Base-by-base conservation (phyloP, 1,139 yeast species). In the Blastobotrys illinoisensis region DNA sequence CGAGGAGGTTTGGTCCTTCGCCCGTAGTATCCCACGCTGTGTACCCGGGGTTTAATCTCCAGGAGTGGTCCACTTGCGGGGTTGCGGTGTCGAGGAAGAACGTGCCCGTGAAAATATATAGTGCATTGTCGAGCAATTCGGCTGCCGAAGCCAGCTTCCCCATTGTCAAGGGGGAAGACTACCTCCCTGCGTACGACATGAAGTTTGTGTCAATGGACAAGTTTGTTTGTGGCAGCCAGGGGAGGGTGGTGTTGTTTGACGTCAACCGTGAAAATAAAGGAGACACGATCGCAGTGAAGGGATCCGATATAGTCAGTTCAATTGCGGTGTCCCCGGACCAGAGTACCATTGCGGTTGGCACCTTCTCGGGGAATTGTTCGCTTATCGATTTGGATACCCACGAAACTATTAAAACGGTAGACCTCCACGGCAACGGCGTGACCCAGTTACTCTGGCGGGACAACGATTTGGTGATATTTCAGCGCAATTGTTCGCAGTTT, bases 21-120 rank as follows among this genome's bases (percentile, higher is more conserved):
- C 65, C 68, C 3, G 57, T 67, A 20, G 55, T 61, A 5, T 51
- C 67, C 2, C 55, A 60, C n/a, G 58, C 60, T 1, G 18, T 65
- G 2, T 66, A 63, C 43, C 71, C 72, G 1, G 46, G 50, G 6
- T 64, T 67, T 65, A 2, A 46, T 57, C 23, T 68, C 58, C 50
- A 43, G 5, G 56, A 57, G 16, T 53, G 55, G 43, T 7, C 64
- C 0, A 50, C 58, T 1, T 61, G 67, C 48, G 59, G 62, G 1
- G 46, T 58, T 0, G 57, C 68, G 0, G 56, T 67, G 0, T 60
- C 69, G 0, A 61, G 62, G 1, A 55, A 60, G n/a, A 62, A 66
- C 13, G 48, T 62, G 7, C 74, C 74, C 0, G 54, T 71, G 48
- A 63, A 61, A 47, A 53, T 71, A 36, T 51, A 62, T 28, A 65